These are phyloP conservation scores for Xylaria sp. DNA, from an alignment of 2,329 filamentous ascomycete species.

Conservation along the genomic window DNA sequence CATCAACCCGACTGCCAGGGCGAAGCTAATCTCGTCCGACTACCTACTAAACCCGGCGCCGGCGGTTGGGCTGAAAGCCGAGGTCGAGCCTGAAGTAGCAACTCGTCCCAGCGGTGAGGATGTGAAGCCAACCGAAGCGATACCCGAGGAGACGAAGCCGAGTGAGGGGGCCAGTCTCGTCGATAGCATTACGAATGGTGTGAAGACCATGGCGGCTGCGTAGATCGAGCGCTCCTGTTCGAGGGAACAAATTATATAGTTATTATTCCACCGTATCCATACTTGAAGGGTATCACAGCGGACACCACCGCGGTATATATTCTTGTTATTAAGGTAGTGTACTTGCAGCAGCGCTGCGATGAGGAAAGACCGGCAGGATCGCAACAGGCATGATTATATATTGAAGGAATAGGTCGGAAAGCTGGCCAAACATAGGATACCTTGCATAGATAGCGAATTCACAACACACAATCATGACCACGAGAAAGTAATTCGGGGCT, in stretches of 20 bases:
- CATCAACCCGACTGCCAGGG: conserved; percentile 77
- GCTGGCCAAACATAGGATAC: neutral
- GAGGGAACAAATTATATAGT: neutral
- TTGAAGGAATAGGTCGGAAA: neutral
- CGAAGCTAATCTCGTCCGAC: conserved; percentile 79
- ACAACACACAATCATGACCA: neutral
- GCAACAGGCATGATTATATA: neutral
- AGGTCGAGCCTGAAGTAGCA: conserved; percentile 44
- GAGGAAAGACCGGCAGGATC: neutral
- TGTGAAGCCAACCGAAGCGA: no score
- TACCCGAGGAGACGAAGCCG: conserved; percentile 32
- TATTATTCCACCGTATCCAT: neutral
- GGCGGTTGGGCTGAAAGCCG: conserved; percentile 56
- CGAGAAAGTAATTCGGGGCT: neutral
- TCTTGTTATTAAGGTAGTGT: neutral
- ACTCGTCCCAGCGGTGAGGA: conserved; percentile 24
- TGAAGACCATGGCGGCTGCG: conserved; percentile 39
- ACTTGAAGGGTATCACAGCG: neutral
- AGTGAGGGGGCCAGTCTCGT: conserved; percentile 21
- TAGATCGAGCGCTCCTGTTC: conserved; percentile 7
- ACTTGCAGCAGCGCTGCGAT: neutral
- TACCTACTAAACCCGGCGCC: conserved; percentile 77
- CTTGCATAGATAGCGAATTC: neutral
- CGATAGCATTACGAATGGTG: conserved; percentile 41
- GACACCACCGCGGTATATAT: neutral